Percentiles rank a stretch among this genome's conserved stretches.
These are phyloP conservation scores for Coniochaeta sp. DNA, from an alignment of 2,329 filamentous ascomycete genomes.

Conservation along the genomic window DNA sequence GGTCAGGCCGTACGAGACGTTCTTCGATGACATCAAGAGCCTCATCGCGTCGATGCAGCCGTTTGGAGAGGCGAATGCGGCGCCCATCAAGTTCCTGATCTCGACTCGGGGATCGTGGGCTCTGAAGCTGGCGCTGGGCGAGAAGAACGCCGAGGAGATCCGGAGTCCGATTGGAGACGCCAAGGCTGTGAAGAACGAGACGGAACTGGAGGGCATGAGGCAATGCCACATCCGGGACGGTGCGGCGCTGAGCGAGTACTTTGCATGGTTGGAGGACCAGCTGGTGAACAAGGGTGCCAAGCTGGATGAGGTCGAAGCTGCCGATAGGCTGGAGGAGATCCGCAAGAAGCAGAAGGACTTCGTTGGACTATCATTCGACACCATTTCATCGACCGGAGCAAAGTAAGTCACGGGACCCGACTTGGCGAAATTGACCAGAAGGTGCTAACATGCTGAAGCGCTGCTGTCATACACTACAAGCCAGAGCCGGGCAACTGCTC, in stretches of 20 bases:
- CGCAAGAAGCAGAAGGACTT: conserved; percentile 66
- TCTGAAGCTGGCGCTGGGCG: conserved; percentile 74
- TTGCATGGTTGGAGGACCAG: conserved; percentile 93
- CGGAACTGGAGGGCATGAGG: conserved; percentile 86
- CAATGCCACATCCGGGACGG: conserved; percentile 91
- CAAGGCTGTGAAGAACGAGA: conserved; percentile 91
- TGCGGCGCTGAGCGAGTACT: conserved; percentile 83
- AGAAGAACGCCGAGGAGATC: conserved; percentile 76
- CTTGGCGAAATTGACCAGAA: background rate
- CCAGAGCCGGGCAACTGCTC: conserved; percentile 79
- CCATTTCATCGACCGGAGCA: conserved; percentile 88
- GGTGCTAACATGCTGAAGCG: conserved; percentile 44
- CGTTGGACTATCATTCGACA: conserved; percentile 87
- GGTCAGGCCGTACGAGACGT: conserved; percentile 73
- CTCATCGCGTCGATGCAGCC: conserved; percentile 37
- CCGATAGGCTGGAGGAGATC: conserved; percentile 79
- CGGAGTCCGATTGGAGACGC: conserved; percentile 83
- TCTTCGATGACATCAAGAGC: conserved; percentile 70
- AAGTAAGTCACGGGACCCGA: conserved; percentile 37
- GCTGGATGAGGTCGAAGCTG: conserved; percentile 84
- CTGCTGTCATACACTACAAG: conserved; percentile 92
- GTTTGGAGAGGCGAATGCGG: conserved; percentile 12
- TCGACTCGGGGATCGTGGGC: conserved; percentile 94
- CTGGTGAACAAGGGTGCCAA: conserved; percentile 63
- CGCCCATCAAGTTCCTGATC: conserved; percentile 65